These are phyloP conservation scores for Colletotrichum godetiae DNA, from an alignment of 2,329 filamentous ascomycete genomes.

Conservation along the genomic window DNA sequence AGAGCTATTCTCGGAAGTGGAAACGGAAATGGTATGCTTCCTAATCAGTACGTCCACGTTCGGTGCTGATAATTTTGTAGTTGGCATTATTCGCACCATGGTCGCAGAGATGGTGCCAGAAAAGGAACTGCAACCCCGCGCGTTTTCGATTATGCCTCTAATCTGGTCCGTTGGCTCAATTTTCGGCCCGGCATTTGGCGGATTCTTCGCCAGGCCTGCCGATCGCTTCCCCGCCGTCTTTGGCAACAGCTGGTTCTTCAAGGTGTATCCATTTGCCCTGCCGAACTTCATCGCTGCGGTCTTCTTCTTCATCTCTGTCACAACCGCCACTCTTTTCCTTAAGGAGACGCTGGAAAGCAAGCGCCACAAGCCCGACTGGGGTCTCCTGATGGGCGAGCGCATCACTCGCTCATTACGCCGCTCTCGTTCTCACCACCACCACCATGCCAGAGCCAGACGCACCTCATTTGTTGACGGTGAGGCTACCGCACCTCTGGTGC, in stretches of 20 bases:
- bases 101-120: conserved; percentile 94
- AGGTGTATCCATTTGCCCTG: conserved; percentile 82
- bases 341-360: conserved; percentile 85
- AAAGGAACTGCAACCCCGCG: conserved; percentile 85
- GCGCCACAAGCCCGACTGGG: conserved; percentile 77
- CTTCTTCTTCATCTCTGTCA: conserved; percentile 83
- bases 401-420: conserved; percentile 57
- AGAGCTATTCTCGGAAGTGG: conserved; percentile 83
- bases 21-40: conserved; percentile 80
- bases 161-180: conserved; percentile 89
- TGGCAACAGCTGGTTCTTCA: conserved; percentile 74
- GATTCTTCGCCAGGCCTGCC: conserved; percentile 84
- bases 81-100: conserved; percentile 92
- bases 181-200: conserved; percentile 88
- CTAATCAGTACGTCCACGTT: background rate
- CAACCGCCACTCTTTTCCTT: conserved; percentile 81
- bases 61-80: conserved; percentile 48
- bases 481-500: conserved; percentile 65
- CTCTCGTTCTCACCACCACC: conserved; percentile 40
- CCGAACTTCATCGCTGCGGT: conserved; percentile 83
- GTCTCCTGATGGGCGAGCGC: conserved; percentile 77
- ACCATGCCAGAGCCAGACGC: conserved; percentile 46
- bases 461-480: conserved; percentile 67
- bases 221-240: conserved; percentile 80
- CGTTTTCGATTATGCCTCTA: conserved; percentile 94